These are phyloP conservation scores for Cochliopodium minus DNA, from an alignment of 208 protist species.

Conservation along the genomic window DNA sequence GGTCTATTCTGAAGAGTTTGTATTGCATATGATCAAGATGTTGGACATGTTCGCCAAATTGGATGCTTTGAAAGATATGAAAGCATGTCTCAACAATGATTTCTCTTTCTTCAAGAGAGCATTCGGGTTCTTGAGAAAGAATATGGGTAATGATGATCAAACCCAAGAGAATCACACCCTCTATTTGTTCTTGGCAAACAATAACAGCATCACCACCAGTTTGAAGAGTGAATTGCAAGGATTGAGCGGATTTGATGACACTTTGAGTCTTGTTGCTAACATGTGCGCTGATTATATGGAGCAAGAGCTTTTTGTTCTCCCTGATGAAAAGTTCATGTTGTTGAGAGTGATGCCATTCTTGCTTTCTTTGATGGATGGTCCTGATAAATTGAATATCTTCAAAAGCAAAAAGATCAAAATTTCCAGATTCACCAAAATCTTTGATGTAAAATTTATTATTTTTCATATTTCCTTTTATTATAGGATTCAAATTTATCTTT, in stretches of 20 bases:
- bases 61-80: conserved; percentile 48
- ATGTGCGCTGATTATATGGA: conserved; percentile 25
- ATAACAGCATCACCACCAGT: conserved; percentile 33
- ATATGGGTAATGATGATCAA: too few relatives aligned
- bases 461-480: not conserved
- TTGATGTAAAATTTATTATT: conserved; percentile 17
- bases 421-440: conserved; percentile 27
- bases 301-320: conserved; percentile 25
- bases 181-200: conserved; percentile 39
- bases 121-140: conserved; percentile 25
- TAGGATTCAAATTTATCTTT: too few relatives aligned
- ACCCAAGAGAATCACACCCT: conserved; percentile 34
- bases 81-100: conserved; percentile 49
- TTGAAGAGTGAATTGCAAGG: conserved; percentile 27
- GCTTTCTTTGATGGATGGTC: conserved; percentile 35
- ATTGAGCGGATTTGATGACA: conserved; percentile 31
- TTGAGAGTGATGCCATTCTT: conserved; percentile 30
- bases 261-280: conserved; percentile 23
- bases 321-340: conserved; percentile 34
- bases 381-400: conserved; percentile 26
- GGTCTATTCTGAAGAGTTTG: not conserved
- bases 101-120: conserved; percentile 39
- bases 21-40: conserved; percentile 14
- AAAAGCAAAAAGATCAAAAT: conserved; percentile 34
- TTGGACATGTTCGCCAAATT: conserved; percentile 38